These are phyloP conservation scores for Mortierella sp. DNA, from an alignment of 371 early-diverging fungal species.

Conservation along the genomic window DNA sequence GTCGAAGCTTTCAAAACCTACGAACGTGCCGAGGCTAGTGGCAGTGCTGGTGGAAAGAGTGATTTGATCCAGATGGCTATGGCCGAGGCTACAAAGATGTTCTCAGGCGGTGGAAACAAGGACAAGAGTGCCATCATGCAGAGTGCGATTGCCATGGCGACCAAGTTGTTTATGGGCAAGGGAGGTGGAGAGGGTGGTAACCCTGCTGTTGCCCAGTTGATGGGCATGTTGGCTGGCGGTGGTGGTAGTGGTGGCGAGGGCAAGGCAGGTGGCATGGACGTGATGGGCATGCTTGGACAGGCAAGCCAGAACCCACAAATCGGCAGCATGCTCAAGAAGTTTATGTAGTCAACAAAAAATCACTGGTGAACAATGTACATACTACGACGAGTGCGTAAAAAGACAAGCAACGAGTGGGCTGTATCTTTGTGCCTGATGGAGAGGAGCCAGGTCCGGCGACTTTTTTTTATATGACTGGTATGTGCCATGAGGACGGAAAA, in stretches of 20 bases:
- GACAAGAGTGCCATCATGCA: conserved; percentile 57
- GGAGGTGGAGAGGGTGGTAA: conserved; percentile 37
- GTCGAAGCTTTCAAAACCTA: conserved; percentile 57
- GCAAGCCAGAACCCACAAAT: conserved; percentile 28
- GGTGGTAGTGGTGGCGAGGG: conserved; percentile 29
- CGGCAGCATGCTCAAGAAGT: conserved; percentile 20
- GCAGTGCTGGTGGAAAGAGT: conserved; percentile 54
- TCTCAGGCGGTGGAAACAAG: conserved; percentile 47
- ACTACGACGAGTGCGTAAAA: too few relatives aligned
- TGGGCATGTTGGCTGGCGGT: conserved; percentile 27
- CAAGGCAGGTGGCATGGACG: conserved; percentile 18
- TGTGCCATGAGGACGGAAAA: too few relatives aligned
- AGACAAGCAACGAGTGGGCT: too few relatives aligned
- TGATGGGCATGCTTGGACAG: conserved; percentile 17
- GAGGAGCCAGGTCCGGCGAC: too few relatives aligned
- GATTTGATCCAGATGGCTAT: conserved; percentile 63
- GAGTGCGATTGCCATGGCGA: conserved; percentile 62
- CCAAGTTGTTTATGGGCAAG: conserved; percentile 60
- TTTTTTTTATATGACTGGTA: too few relatives aligned
- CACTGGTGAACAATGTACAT: too few relatives aligned
- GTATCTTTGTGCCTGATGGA: too few relatives aligned
- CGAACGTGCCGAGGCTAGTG: conserved; percentile 16
- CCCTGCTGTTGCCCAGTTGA: conserved; percentile 9
- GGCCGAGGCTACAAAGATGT: conserved; percentile 60
- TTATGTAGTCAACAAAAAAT: conserved; percentile 11